Percentiles rank a stretch among this genome's conserved stretches.
phyloP scores from a whole-genome alignment of 768 basidiomycete species.

The Tulasnella sp. region DNA sequence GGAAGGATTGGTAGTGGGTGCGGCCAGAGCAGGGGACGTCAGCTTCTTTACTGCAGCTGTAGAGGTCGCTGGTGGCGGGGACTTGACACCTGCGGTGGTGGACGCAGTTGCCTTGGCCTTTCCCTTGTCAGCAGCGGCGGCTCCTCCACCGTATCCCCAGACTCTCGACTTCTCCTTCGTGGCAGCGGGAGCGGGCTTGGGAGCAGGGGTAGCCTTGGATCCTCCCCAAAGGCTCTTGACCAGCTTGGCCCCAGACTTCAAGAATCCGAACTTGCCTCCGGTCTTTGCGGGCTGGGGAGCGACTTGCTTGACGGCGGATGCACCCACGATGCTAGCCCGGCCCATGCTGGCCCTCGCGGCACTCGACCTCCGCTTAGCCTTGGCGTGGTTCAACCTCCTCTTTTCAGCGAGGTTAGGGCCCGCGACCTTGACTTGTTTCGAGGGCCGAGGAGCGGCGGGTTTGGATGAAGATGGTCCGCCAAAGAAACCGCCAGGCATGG shows the following conservation, averaged over 20 bases:
- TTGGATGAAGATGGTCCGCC: not conserved
- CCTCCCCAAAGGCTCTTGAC: conserved; percentile 29
- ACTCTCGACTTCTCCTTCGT: not conserved
- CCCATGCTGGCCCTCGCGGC: conserved; percentile 26
- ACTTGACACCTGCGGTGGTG: not conserved
- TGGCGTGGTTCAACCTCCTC: conserved; percentile 25
- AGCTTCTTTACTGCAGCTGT: not conserved
- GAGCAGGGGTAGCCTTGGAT: not conserved
- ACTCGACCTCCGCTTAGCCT: conserved; percentile 27
- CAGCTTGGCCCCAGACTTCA: conserved; percentile 31
- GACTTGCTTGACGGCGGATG: not conserved
- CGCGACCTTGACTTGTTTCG: conserved; percentile 1
- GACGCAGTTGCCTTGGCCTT: not conserved
- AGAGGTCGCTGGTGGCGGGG: not conserved
- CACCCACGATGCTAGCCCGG: conserved; percentile 26
- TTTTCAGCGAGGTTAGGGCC: conserved; percentile 8
- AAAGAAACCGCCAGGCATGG: conserved; percentile 20
- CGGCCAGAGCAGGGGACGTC: not conserved
- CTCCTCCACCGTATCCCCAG: not conserved
- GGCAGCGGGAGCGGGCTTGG: conserved; percentile 21
- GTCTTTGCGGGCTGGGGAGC: not conserved
- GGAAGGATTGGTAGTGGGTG: not conserved
- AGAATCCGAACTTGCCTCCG: conserved; percentile 26
- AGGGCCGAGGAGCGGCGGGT: not conserved
- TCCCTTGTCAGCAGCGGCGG: conserved; percentile 1